Base-by-base conservation (phyloP, 2,329 filamentous ascomycete genomes). In the Aspergillus caelatus region DNA sequence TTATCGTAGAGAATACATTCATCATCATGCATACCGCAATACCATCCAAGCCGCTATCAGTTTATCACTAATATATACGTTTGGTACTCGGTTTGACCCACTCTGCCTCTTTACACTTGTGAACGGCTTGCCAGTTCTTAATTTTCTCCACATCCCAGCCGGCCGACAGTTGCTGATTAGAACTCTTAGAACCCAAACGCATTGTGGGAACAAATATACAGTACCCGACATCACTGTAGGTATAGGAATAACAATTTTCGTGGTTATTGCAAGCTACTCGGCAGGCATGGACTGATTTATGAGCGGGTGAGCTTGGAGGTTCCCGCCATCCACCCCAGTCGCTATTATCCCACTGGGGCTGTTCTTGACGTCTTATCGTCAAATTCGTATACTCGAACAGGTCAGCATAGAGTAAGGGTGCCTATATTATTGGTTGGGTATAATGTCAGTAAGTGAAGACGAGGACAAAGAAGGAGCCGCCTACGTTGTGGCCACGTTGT, bases 321-420 rank as follows among this genome's bases (percentile, higher is more conserved):
- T 76, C 69, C 28, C 69, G 70, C 41, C 69, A 70, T 21, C 73
- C 71, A 28, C 73, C 71, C 71, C 72, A 77, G n/a, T 74, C 75
- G 12, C 68, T 71, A 58, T 78, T 79, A 61, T 76, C 71, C 77
- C 77, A 78, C 56, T 77, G 68, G 5, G 62, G 39, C n/a, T 68
- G 67, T 28, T 67, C 62, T 7, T 67, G 55, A 26, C 72, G 34
- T 32, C 30, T 32, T 9, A 62, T 55, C 8, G 66, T 70, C 12
- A 76, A 54, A 28, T 71, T 61, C 46, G 71, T 66, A 60, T 74
- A 78, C 2, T 75, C 65, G 39, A 72, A 64, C 9, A 79, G 54
- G 50, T 79, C 75, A 43, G 72, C 68, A 57, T 67, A 65, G 36
- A 67, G 45, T 11, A 67, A 50, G 8, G 63, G 65, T 11, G 34